These are phyloP conservation scores for Leccinum broughii DNA, from an alignment of 768 basidiomycete species.

Conservation along the genomic window DNA sequence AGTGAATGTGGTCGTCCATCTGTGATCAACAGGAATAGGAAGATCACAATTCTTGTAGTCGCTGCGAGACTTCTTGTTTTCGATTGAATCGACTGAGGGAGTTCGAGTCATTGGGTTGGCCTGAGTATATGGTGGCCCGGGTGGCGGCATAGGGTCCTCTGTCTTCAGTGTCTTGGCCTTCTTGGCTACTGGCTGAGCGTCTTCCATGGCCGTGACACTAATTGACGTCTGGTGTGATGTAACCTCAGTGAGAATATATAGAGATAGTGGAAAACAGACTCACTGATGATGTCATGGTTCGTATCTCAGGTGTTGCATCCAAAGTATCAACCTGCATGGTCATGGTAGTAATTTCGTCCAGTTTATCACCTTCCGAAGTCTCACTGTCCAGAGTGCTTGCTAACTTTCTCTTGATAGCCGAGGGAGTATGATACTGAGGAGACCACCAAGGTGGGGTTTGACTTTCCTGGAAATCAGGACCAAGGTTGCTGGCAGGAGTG, in stretches of 20 bases:
- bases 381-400: background rate
- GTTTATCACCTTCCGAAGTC: background rate
- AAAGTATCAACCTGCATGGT: no score
- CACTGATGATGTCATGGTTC: background rate
- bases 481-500: no score
- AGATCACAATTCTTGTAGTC: slow-evolving; percentile 1
- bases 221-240: background rate
- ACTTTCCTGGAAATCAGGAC: background rate
- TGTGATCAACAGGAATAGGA: background rate
- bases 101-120: background rate
- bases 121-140: background rate
- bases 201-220: background rate
- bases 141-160: background rate
- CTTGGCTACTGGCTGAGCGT: background rate
- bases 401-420: slow-evolving; percentile 1
- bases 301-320: background rate
- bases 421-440: background rate
- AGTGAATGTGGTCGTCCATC: background rate
- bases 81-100: background rate
- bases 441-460: background rate
- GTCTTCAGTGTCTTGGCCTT: background rate
- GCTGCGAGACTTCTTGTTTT: background rate
- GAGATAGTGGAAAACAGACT: background rate
- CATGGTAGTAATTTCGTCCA: no score
- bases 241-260: no score